phyloP scores from a whole-genome alignment of 805 yeast species.

The Ogataea trehaloabstinens region DNA sequence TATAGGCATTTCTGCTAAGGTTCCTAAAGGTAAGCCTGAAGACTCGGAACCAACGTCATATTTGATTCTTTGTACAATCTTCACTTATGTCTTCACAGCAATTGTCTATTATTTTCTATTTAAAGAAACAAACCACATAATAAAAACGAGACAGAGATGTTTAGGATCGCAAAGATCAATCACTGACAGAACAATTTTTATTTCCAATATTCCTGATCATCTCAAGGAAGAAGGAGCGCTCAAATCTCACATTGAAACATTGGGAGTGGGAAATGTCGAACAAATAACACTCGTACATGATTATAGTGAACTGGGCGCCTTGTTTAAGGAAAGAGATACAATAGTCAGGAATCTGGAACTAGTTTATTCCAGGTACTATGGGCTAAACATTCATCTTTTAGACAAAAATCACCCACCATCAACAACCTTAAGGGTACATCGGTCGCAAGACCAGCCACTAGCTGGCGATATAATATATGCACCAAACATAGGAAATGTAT shows the following conservation, averaged over 20 bases:
- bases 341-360: constrained; percentile 38
- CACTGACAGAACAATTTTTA: constrained; percentile 56
- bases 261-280: constrained; percentile 55
- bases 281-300: constrained; percentile 47
- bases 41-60: constrained; percentile 32
- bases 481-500: constrained; percentile 8
- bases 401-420: constrained; percentile 22
- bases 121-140: constrained; percentile 46
- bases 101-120: constrained; percentile 45
- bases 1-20: constrained; percentile 6
- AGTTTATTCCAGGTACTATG: constrained; percentile 40
- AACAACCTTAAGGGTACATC: constrained; percentile 32
- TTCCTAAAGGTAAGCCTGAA: constrained; percentile 20
- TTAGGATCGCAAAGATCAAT: constrained; percentile 58
- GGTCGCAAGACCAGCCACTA: constrained; percentile 10
- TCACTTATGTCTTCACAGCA: constrained; percentile 53
- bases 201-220: constrained; percentile 52
- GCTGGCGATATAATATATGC: constrained; percentile 14
- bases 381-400: constrained; percentile 39
- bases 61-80: constrained; percentile 52
- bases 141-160: constrained; percentile 53
- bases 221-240: constrained; percentile 43
- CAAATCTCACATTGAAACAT: constrained; percentile 48
- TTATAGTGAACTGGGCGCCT: constrained; percentile 36
- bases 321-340: constrained; percentile 35